phyloP scores from a whole-genome alignment of 2,329 filamentous ascomycete species.

The Phaeophleospora eucalypticola region DNA sequence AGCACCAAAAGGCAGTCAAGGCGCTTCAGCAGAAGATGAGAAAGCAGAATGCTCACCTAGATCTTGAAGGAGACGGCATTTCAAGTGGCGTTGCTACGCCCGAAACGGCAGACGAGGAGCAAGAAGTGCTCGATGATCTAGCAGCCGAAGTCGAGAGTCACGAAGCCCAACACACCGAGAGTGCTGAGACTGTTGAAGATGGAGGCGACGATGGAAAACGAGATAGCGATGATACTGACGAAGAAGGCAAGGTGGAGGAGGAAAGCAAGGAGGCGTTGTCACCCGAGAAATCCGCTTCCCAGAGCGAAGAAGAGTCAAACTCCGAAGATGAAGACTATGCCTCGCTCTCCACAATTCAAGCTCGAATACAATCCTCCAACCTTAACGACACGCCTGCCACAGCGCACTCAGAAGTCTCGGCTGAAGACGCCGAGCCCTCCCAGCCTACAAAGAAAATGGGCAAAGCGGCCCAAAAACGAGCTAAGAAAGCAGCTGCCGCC shows the following conservation, averaged over 20 bases:
- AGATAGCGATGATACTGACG: conserved; percentile 8
- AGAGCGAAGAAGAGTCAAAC: conserved; percentile 10
- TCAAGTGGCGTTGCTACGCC: conserved; percentile 32
- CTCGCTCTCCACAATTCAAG: conserved; percentile 39
- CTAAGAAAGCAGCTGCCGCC: conserved; percentile 46
- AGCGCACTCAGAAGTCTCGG: background rate
- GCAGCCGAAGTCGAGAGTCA: conserved; percentile 23
- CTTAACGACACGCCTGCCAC: conserved; percentile 7
- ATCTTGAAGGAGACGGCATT: conserved; percentile 37
- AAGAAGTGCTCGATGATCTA: conserved; percentile 22
- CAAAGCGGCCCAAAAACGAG: conserved; percentile 47
- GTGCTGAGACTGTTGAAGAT: conserved; percentile 2
- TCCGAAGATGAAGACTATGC: conserved; percentile 41
- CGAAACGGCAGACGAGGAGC: conserved; percentile 30
- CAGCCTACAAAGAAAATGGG: conserved; percentile 36
- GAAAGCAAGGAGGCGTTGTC: background rate
- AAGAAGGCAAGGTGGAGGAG: conserved; percentile 1
- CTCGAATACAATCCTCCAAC: conserved; percentile 33
- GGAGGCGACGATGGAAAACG: conserved; percentile 1
- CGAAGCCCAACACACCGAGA: conserved; percentile 6
- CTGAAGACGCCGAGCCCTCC: conserved; percentile 14
- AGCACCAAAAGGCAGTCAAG: conserved; percentile 82
- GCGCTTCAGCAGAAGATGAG: conserved; percentile 78
- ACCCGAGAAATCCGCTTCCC: background rate
- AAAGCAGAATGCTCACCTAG: conserved; percentile 65